Conservation (phyloP, 768 basidiomycete genomes). For the Kwoniella heveanensis region DNA sequence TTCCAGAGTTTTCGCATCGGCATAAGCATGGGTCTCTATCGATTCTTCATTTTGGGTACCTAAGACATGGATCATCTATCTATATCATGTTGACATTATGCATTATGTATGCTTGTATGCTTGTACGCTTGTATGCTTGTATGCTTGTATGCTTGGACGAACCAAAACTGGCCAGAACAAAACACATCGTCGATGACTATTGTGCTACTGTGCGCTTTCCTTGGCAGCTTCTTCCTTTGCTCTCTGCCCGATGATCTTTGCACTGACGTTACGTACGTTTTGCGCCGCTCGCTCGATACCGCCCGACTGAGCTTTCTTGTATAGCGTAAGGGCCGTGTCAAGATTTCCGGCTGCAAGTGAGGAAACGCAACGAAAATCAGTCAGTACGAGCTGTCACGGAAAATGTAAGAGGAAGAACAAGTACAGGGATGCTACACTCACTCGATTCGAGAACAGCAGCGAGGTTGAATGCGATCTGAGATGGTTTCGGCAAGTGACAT, state of each 20-base stretch:
- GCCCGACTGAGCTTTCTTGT: slow-evolving; percentile 51
- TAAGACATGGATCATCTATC: too few species aligned
- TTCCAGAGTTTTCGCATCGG: too few species aligned
- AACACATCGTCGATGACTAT: too few species aligned
- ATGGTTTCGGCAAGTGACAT: too few species aligned
- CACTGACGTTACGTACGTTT: slow-evolving; percentile 56
- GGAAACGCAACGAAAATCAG: too few species aligned
- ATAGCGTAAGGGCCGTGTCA: slow-evolving; percentile 54
- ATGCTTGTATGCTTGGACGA: too few species aligned
- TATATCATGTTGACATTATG: slow-evolving; percentile 7
- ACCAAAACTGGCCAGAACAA: too few species aligned
- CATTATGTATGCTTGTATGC: background rate
- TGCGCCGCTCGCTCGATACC: slow-evolving; percentile 55
- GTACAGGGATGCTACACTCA: slow-evolving; percentile 17
- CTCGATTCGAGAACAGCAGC: slow-evolving; percentile 54
- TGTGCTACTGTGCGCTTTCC: too few species aligned
- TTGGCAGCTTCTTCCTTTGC: slow-evolving; percentile 12
- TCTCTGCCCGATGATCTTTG: slow-evolving; percentile 38
- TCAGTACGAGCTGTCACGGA: too few species aligned
- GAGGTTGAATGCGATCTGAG: slow-evolving; percentile 56
- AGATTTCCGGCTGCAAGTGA: slow-evolving; percentile 49
- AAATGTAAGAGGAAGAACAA: too few species aligned
- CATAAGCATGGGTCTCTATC: background rate
- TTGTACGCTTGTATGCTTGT: too few species aligned
- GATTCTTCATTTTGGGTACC: too few species aligned